Evolutionary conservation across 306 rosid species (phyloP).

Genomic region (Castanea sativa): DNA sequence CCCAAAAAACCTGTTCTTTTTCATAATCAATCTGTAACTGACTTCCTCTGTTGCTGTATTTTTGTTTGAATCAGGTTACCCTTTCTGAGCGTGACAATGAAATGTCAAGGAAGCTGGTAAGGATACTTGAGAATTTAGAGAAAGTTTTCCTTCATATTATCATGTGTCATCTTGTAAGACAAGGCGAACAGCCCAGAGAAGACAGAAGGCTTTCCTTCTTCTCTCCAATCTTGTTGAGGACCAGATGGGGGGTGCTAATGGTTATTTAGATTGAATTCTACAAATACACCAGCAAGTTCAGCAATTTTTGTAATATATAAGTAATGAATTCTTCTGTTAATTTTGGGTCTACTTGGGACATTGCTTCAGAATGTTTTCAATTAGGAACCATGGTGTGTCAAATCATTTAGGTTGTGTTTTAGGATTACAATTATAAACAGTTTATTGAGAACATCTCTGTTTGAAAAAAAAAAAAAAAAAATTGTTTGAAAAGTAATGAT

Average conservation of each 20-base stretch:
- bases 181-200: conserved; percentile 97
- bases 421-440: not conserved
- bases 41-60: conserved; percentile 8
- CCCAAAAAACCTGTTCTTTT: not conserved
- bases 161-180: conserved; percentile 89
- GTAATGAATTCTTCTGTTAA: not conserved
- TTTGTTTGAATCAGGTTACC: conserved; percentile 50
- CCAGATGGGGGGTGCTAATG: conserved; percentile 73
- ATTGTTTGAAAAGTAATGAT: conserved; percentile 3
- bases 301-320: conserved; percentile 2
- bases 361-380: not conserved
- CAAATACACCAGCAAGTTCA: conserved; percentile 80
- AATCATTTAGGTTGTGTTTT: not conserved
- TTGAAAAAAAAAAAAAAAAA: not conserved
- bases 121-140: conserved; percentile 64
- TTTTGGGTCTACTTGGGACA: not conserved
- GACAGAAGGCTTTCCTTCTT: conserved; percentile 84
- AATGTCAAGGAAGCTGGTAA: conserved; percentile 80
- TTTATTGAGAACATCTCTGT: not conserved
- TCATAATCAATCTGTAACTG: not conserved
- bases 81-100: conserved; percentile 59
- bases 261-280: conserved; percentile 89
- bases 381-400: not conserved
- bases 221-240: conserved; percentile 92
- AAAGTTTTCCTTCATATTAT: conserved; percentile 56